phyloP scores from a whole-genome alignment of 2,329 filamentous ascomycete genomes.

The Trichoderma endophyticum region DNA sequence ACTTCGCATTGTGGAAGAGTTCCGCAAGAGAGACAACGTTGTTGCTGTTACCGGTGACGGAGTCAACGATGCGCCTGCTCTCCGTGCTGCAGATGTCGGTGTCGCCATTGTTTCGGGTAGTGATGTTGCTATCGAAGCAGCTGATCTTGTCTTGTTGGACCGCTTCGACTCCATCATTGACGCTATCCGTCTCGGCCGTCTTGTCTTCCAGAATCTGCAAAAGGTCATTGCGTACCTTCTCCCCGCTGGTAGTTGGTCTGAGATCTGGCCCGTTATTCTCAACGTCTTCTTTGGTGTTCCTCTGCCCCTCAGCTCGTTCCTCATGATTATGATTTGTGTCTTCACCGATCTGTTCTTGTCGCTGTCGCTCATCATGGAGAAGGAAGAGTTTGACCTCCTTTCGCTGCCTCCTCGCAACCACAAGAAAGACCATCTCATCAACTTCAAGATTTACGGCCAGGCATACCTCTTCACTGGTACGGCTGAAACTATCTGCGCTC shows the following conservation, averaged over 20 bases:
- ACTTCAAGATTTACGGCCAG: constrained; percentile 48
- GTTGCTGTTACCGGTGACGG: constrained; percentile 74
- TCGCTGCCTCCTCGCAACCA: constrained; percentile 49
- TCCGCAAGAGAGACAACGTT: constrained; percentile 56
- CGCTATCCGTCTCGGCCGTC: constrained; percentile 50
- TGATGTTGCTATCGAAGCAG: constrained; percentile 62
- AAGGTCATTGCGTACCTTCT: constrained; percentile 45
- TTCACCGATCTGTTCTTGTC: constrained; percentile 54
- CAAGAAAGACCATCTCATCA: constrained; percentile 51
- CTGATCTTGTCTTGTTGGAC: constrained; percentile 66
- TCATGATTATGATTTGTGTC: constrained; percentile 58
- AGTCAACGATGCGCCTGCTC: constrained; percentile 64
- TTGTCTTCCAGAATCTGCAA: constrained; percentile 42
- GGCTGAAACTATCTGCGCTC: constrained; percentile 48
- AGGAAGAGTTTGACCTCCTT: constrained; percentile 53
- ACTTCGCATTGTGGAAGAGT: constrained; percentile 66
- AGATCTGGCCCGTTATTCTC: constrained; percentile 55
- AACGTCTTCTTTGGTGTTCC: constrained; percentile 57
- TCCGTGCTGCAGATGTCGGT: constrained; percentile 65
- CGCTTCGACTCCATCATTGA: constrained; percentile 70
- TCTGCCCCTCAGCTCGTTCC: constrained; percentile 48
- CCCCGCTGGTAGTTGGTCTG: constrained; percentile 52
- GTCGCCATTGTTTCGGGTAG: constrained; percentile 64
- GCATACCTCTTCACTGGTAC: constrained; percentile 51
- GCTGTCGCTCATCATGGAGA: constrained; percentile 52